Base-by-base conservation (phyloP, 441 rosid genomes). In the Eugenia klotzschiana region DNA sequence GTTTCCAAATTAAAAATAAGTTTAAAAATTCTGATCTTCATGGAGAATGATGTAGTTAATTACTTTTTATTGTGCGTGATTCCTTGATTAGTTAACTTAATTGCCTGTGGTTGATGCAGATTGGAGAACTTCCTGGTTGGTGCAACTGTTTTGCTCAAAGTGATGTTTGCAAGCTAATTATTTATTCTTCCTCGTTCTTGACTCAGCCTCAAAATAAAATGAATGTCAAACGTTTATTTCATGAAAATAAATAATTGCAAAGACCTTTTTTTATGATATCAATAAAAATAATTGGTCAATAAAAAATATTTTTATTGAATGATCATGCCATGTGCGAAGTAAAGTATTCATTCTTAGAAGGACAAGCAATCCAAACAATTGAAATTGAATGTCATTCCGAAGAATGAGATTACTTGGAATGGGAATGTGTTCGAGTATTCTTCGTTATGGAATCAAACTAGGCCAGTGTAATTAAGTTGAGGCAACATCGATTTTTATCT, bases 261-360 rank as follows among this genome's bases (percentile, higher is more conserved):
- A 25, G 5, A 12, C 0, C 0, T 12, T 53, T 26, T 57, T 4
- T 16, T 26, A 6, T 13, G 2, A 6, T 3, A 57, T 25, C 18
- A 1, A 2, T 56, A 3, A 2, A 57, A 57, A 57, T 57, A 57
- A 57, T 25, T 6, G 6, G 2, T 57, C 2, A 13, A 3, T 26
- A 15, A 57, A 25, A 14, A 13, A 2, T 57, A 4, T 13, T 56
- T 57, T 6, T 54, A 6, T 4, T n/a, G 26, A n/a, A 54, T 54
- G 3, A 23, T 54, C 14, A 54, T 0, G 6, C 26, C 26, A 9
- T 46, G n/a, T 16, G n/a, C 9, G 25, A 22, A 53, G 56, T 53
- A 22, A 22, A 53, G 56, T 53, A 22, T 7, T 22, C 22, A 15
- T 10, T 46, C 14, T 22, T 23, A 23, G 5, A 9, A 54, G 26